Conservation (phyloP, 352 stramenopile species). For the Phytophthora constricta region DNA sequence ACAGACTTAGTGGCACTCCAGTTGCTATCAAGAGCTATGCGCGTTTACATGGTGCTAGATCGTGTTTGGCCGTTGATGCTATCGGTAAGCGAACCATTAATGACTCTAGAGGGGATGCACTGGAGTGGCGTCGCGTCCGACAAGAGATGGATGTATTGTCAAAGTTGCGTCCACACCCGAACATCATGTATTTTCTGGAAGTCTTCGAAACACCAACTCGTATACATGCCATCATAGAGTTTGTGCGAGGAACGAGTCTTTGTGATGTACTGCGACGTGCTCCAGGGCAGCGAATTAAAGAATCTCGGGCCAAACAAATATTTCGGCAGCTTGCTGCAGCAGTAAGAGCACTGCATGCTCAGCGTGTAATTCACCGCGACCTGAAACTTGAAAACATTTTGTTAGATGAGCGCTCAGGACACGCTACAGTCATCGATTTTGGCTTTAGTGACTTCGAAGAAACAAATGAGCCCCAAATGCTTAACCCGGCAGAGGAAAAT, state of each 20-base stretch:
- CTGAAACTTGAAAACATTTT: slow-evolving; percentile 84
- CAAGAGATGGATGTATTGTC: slow-evolving; percentile 62
- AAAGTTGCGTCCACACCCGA: slow-evolving; percentile 42
- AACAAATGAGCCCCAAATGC: slow-evolving; percentile 21
- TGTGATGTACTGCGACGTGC: slow-evolving; percentile 48
- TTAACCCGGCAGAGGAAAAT: slow-evolving; percentile 9
- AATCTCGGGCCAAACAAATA: slow-evolving; percentile 43
- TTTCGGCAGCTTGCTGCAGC: slow-evolving; percentile 50
- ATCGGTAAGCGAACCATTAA: slow-evolving; percentile 3
- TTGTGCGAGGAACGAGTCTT: slow-evolving; percentile 45
- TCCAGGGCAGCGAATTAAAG: slow-evolving; percentile 40
- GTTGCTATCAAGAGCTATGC: slow-evolving; percentile 79
- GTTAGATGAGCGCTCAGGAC: slow-evolving; percentile 40
- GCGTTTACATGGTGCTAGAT: slow-evolving; percentile 39
- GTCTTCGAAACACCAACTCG: slow-evolving; percentile 63
- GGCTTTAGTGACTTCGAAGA: slow-evolving; percentile 70
- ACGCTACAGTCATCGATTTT: slow-evolving; percentile 69
- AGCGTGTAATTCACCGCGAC: slow-evolving; percentile 72
- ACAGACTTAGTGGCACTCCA: slow-evolving; percentile 45
- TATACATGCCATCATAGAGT: slow-evolving; percentile 67
- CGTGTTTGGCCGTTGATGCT: slow-evolving; percentile 37
- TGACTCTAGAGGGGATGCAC: slow-evolving; percentile 29
- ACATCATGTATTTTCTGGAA: slow-evolving; percentile 61
- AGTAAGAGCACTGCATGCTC: slow-evolving; percentile 52
- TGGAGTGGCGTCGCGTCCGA: slow-evolving; percentile 70